These are phyloP conservation scores for Ettlia oleoabundans DNA, from an alignment of 139 green algal genomes.

Conservation along the genomic window DNA sequence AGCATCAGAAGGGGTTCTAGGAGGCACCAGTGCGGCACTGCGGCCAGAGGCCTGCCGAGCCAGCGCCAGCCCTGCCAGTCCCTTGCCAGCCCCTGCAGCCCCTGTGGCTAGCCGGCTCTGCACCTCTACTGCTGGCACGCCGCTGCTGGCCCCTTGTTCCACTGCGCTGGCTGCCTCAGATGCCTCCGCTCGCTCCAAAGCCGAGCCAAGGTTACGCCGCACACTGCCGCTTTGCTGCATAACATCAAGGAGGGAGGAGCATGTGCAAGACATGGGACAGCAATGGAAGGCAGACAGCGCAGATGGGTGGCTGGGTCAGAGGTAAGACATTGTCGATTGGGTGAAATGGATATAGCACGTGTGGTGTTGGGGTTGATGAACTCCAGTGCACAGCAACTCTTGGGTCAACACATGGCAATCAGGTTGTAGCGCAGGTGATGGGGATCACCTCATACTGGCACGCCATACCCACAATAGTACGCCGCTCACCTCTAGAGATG, in stretches of 20 bases:
- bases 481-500: neutral
- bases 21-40: neutral
- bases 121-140: neutral
- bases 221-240: conserved; percentile 23
- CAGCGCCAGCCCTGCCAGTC: neutral
- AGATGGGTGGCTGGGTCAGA: neutral
- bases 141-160: neutral
- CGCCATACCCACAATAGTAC: neutral
- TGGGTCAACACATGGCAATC: too few species aligned
- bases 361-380: too few species aligned
- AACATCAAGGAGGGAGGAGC: neutral
- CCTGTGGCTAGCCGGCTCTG: conserved; percentile 24
- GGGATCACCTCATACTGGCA: too few species aligned
- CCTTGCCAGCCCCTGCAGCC: neutral
- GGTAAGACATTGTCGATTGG: too few species aligned
- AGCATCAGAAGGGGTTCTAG: neutral
- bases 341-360: too few species aligned
- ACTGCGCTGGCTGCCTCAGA: neutral
- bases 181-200: conserved; percentile 1
- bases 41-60: conserved; percentile 2
- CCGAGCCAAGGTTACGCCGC: conserved; percentile 37
- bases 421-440: too few species aligned
- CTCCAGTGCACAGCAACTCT: too few species aligned
- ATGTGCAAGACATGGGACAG: neutral
- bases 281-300: neutral